Percentiles rank a stretch among this genome's conserved stretches.
Conservation (phyloP, 768 basidiomycete species). For the Aureoboletus auriporus region DNA sequence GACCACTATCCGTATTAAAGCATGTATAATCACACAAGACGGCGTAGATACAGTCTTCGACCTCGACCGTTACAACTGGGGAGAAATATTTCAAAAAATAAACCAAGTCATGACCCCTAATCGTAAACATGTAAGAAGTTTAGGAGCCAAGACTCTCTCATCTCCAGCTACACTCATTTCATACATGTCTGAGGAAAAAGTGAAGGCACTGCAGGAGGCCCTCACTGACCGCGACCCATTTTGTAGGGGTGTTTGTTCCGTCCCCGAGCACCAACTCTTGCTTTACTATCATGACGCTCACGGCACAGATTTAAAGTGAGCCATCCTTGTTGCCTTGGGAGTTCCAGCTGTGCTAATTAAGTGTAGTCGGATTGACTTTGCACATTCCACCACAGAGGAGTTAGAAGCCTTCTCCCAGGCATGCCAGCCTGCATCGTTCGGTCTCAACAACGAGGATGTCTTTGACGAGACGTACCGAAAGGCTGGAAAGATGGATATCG, state of each 20-base stretch:
- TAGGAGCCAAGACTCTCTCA: too few relatives aligned
- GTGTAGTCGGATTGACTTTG: neutral
- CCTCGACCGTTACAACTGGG: too few relatives aligned
- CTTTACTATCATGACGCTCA: neutral
- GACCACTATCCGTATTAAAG: too few relatives aligned
- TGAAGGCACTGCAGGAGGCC: neutral
- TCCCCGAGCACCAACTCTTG: neutral
- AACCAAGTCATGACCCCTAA: too few relatives aligned
- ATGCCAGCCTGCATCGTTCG: constrained; percentile 41
- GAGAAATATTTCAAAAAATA: too few relatives aligned
- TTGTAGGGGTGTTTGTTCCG: neutral
- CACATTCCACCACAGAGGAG: neutral
- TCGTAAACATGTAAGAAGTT: too few relatives aligned
- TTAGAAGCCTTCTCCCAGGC: constrained; percentile 27
- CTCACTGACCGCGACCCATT: neutral
- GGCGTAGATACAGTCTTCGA: too few relatives aligned
- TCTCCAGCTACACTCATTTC: neutral
- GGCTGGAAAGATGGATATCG: neutral
- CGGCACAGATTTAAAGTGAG: neutral
- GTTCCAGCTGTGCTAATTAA: neutral
- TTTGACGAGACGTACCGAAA: neutral
- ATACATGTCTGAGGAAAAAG: neutral
- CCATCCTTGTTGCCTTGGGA: neutral
- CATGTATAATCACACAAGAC: too few relatives aligned
- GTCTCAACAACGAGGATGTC: constrained; percentile 7